Evolutionary conservation across 306 rosid genomes (phyloP), one percentile per base, ranked within the genome.

Genomic region (Quillaja saponaria): DNA sequence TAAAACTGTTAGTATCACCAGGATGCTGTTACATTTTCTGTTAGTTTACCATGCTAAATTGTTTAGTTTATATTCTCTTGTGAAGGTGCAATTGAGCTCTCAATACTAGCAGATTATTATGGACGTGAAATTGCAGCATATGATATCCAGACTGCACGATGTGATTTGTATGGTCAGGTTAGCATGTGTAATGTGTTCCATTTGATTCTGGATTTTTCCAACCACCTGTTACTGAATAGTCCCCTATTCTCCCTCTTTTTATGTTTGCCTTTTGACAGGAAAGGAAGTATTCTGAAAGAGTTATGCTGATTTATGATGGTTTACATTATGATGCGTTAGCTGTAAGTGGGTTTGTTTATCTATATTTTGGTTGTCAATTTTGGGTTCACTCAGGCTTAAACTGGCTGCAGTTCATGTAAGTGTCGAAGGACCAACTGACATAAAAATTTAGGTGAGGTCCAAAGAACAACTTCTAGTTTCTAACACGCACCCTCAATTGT

Each of bases 121-220:
- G 88, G 86, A 40, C 87, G 96, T 13, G 97, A 94, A 81, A 89
- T 94, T 13, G 99, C 96, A 60, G 97, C 97, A 10, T 85, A 89
- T 62, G 99, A 94, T 76, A 94, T 87, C 67, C 95, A 85, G 76
- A 89, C 96, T n/a, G 65, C 91, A 14, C 76, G 99, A 61, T 94
- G 97, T 49, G 97, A 94, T 77, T 74, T 94, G 87, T 94, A 89
- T 49, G 96, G 99, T 46, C 99, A 94, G 96, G 97, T 94, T 68
- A 71, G 89, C 55, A 57, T 63, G 45, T 44, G 18, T 11, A 52
- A 44, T 45, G 54, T 55, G 21, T 21, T 82, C 46, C 55, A 34
- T 14, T 19, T 18, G 18, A 18, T 60, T 50, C 62, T 42, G 17
- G 50, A 61, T 69, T 47, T 63, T 62, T 31, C 63, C 71, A 21